Percentiles rank a stretch among this genome's conserved stretches.
phyloP scores from a whole-genome alignment of 306 rosid genomes.

The Corylus heterophylla region DNA sequence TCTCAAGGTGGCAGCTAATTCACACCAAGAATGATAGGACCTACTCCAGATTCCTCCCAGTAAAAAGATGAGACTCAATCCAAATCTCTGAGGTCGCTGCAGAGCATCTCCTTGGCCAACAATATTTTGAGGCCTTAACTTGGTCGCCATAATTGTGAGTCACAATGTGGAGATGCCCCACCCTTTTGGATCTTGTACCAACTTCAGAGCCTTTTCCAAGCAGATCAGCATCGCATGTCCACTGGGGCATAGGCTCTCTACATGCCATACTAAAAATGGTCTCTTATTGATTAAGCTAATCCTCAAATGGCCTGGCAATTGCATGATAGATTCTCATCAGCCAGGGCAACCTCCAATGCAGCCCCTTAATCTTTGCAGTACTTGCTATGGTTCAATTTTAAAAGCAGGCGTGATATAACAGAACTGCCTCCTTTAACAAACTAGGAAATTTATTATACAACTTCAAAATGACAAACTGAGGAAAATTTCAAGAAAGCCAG shows the following conservation, averaged over 20 bases:
- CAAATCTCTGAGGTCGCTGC: neutral
- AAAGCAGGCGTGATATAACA: neutral
- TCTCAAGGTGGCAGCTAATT: neutral
- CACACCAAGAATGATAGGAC: too few species aligned
- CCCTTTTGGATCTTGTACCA: neutral
- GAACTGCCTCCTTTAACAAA: neutral
- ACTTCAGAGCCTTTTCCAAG: neutral
- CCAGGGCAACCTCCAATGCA: neutral
- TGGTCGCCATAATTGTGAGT: neutral
- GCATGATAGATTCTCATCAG: neutral
- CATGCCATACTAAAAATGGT: neutral
- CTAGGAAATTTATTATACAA: conserved; percentile 16
- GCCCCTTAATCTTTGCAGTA: neutral
- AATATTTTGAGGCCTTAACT: neutral
- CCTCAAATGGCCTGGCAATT: neutral
- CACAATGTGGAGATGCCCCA: neutral
- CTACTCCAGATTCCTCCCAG: too few species aligned
- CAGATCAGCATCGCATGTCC: neutral
- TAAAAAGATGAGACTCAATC: neutral
- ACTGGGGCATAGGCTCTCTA: neutral
- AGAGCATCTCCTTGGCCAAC: neutral
- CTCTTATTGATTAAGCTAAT: neutral
- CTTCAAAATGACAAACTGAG: conserved; percentile 22
- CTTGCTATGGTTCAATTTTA: neutral
- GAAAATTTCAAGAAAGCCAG: conserved; percentile 25